Conservation (phyloP, 441 rosid species). For the Corymbia calophylla region DNA sequence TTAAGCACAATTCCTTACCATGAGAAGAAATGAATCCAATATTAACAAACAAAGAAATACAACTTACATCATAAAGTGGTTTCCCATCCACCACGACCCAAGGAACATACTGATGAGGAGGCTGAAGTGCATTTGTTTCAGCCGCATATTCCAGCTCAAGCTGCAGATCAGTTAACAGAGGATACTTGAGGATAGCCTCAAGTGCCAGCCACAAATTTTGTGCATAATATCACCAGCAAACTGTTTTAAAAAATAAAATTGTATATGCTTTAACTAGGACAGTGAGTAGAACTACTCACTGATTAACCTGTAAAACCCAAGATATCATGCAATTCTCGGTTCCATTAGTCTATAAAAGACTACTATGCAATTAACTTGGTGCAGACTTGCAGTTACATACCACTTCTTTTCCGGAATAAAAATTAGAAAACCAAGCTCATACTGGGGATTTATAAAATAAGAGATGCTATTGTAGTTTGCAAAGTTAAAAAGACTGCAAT, state of each 20-base stretch:
- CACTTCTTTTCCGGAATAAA: not conserved
- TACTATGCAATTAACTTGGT: not conserved
- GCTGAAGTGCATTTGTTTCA: constrained; percentile 72
- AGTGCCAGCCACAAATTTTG: not conserved
- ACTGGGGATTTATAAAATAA: not conserved
- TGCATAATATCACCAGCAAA: not conserved
- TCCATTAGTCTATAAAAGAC: not conserved
- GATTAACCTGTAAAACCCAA: not conserved
- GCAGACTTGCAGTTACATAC: not conserved
- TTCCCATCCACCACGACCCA: constrained; percentile 93
- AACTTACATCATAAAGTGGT: constrained; percentile 84
- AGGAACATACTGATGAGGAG: constrained; percentile 84
- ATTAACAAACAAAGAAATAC: not conserved
- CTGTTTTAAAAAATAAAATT: not conserved
- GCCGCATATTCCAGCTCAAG: constrained; percentile 73
- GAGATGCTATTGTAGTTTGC: not conserved
- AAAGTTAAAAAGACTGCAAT: not conserved
- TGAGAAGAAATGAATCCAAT: not conserved
- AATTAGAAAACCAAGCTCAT: not conserved
- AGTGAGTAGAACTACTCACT: not conserved
- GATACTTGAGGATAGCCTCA: not conserved
- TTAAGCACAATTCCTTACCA: not conserved
- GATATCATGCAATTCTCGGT: not conserved
- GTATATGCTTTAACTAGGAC: not conserved
- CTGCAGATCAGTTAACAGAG: constrained; percentile 33